Base-by-base conservation (phyloP, 768 basidiomycete species). In the Mycena rebaudengoi region DNA sequence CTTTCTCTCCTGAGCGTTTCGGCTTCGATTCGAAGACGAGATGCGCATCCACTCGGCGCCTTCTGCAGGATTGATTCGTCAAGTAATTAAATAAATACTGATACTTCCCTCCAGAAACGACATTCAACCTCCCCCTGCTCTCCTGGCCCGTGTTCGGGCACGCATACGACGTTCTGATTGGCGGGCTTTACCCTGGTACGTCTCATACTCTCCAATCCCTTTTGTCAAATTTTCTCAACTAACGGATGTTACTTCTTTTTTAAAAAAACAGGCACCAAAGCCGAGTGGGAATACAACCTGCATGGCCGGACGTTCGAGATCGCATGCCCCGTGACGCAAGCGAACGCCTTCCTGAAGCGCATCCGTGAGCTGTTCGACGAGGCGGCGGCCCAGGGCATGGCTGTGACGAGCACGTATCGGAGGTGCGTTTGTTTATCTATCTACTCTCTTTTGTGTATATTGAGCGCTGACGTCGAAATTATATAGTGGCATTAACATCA, bases 141-240 rank as follows among this genome's bases (percentile, higher is more conserved):
- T 68, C 68, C 30, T 79, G 77, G 78, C 78, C 78, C 14, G 76
- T 78, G 13, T 60, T 72, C 56, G 75, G 78, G 3, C 76, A 72
- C 50, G 75, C 76, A 2, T 78, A 76, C 68, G 76, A 79, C 57
- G 78, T 78, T n/a, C 74, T 79, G 37, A 78, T 78, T 44, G 76
- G 76, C 29, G 77, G 76, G 5, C 65, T 78, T 8, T 79, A 78
- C 55, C 77, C 78, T 5, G 67, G 71, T 29, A 65, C 68, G 43
- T 65, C 62, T 10, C 71, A n/a, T n/a, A n/a, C n/a, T n/a, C n/a
- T n/a, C n/a, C n/a, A n/a, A n/a, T n/a, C n/a, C n/a, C n/a, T n/a
- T n/a, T n/a, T n/a, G n/a, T n/a, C n/a, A n/a, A n/a, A n/a, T n/a
- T n/a, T n/a, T n/a, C n/a, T n/a, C n/a, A n/a, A n/a, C n/a, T n/a